A percentile compares a stretch with the other conserved stretches of the same genome.
These are phyloP conservation scores for Grosmannia clavigera DNA, from an alignment of 2,329 filamentous ascomycete species.

Conservation along the genomic window DNA sequence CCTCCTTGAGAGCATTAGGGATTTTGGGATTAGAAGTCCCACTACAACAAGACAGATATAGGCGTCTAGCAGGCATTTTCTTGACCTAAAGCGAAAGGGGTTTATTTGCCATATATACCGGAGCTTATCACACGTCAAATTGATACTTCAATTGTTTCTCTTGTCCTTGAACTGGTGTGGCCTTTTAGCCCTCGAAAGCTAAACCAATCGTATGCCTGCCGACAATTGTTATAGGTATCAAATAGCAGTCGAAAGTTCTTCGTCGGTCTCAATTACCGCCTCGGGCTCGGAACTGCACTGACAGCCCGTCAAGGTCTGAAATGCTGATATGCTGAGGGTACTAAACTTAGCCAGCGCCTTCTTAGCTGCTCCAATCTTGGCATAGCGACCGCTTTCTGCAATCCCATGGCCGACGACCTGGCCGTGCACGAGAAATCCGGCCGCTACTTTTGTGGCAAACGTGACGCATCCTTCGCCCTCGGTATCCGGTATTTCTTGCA, in stretches of 20 bases:
- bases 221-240: not conserved
- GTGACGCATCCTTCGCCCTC: constrained; percentile 17
- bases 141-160: too few species aligned
- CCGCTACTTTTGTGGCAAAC: constrained; percentile 37
- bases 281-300: constrained; percentile 33
- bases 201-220: not conserved
- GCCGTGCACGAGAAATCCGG: constrained; percentile 66
- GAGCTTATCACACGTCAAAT: too few species aligned
- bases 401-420: constrained; percentile 49
- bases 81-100: too few species aligned
- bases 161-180: too few species aligned
- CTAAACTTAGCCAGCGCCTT: constrained; percentile 38
- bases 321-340: constrained; percentile 39
- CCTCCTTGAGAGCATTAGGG: too few species aligned
- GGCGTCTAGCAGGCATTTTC: too few species aligned
- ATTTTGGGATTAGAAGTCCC: not conserved
- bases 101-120: too few species aligned
- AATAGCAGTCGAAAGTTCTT: not conserved
- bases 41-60: not conserved
- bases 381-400: constrained; percentile 56
- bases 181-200: not conserved
- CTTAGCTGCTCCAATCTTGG: constrained; percentile 55
- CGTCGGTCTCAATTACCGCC: not conserved
- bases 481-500: constrained; percentile 33
- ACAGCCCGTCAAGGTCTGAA: constrained; percentile 48